A percentile compares a stretch with the other conserved stretches of the same genome.
Evolutionary conservation across 139 green algal genomes (phyloP).

Genomic region (Tetratostichococcus sp.): DNA sequence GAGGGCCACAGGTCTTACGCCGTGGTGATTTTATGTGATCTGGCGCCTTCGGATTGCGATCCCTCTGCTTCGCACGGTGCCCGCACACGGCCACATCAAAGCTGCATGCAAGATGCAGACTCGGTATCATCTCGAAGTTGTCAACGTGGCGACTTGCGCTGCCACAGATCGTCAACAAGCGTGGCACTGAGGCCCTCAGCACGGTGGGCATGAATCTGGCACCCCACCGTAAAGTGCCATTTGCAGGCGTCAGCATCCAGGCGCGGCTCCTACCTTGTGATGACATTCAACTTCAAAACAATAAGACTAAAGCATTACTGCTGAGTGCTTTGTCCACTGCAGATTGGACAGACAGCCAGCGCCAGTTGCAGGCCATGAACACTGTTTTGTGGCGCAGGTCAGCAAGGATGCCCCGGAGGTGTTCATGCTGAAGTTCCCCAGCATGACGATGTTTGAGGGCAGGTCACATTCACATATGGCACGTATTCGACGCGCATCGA

Average conservation of each 20-base stretch:
- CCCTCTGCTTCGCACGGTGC: neutral
- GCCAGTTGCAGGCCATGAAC: too few species aligned
- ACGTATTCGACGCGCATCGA: too few species aligned
- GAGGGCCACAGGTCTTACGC: neutral
- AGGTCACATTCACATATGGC: too few species aligned
- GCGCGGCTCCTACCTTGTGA: too few species aligned
- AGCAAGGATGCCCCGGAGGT: conserved; percentile 42
- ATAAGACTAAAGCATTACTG: too few species aligned
- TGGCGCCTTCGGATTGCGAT: too few species aligned
- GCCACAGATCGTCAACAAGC: neutral
- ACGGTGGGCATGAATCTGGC: neutral
- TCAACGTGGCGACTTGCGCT: neutral
- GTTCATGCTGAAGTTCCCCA: conserved; percentile 23
- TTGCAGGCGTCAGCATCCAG: neutral
- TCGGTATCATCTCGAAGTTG: neutral
- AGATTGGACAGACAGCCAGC: too few species aligned
- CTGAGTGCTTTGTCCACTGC: too few species aligned
- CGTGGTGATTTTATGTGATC: conserved; percentile 11
- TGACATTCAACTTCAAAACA: too few species aligned
- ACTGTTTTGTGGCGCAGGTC: too few species aligned
- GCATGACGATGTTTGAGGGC: conserved; percentile 4
- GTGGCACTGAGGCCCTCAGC: neutral
- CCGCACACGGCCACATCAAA: neutral
- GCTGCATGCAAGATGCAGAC: neutral
- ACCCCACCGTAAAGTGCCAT: neutral